These are phyloP conservation scores for Breviolum minutum DNA, from an alignment of 73 alveolate species.

Conservation along the genomic window DNA sequence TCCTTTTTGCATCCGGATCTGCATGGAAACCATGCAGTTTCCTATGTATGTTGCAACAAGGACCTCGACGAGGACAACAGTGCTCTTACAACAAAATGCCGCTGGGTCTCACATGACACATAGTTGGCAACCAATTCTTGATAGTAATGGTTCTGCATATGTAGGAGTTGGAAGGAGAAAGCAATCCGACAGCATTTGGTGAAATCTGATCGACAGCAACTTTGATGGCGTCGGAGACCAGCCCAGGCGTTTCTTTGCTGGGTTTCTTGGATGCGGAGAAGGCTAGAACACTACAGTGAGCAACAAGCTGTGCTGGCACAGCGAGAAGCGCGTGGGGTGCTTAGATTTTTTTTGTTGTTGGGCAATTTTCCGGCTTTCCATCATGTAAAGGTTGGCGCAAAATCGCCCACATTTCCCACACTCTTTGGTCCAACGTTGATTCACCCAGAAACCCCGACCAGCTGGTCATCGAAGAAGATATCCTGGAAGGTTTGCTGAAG, in stretches of 20 bases:
- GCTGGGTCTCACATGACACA: not conserved
- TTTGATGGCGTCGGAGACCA: not conserved
- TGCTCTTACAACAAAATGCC: not conserved
- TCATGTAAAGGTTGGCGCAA: too few relatives aligned
- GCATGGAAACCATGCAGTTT: not conserved
- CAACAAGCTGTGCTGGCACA: not conserved
- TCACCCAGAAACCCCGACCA: too few relatives aligned
- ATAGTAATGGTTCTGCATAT: too few relatives aligned
- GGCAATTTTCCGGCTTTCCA: not conserved
- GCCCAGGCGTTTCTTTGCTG: not conserved
- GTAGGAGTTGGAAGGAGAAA: too few relatives aligned
- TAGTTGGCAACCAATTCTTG: not conserved
- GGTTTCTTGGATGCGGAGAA: not conserved
- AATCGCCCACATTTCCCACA: too few relatives aligned
- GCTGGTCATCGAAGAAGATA: too few relatives aligned
- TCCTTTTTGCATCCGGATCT: too few relatives aligned
- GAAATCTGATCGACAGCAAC: not conserved
- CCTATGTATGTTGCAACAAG: not conserved
- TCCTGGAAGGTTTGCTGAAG: slow-evolving; percentile 18
- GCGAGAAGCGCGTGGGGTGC: not conserved
- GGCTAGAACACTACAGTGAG: not conserved
- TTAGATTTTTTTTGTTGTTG: not conserved
- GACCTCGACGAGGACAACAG: not conserved
- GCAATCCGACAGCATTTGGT: too few relatives aligned
- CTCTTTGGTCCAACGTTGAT: too few relatives aligned